Evolutionary conservation across 164 flowering plant genomes (phyloP).

Genomic region (Santalum album): DNA sequence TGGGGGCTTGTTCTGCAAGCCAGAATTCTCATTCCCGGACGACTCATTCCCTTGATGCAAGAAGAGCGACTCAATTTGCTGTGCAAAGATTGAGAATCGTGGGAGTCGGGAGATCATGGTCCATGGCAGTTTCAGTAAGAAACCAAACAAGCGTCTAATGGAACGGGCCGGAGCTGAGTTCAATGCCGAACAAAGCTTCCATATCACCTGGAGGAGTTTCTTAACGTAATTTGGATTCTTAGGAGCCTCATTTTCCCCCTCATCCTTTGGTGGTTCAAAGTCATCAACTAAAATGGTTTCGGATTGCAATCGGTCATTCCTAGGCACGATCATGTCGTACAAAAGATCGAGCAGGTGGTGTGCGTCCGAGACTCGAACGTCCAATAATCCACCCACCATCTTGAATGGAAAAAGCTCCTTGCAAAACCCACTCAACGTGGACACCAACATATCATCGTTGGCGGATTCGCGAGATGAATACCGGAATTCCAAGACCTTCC

Average conservation of each 20-base stretch:
- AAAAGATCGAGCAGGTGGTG: constrained; percentile 31
- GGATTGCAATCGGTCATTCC: background rate
- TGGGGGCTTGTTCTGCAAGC: constrained; percentile 22
- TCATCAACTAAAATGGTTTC: background rate
- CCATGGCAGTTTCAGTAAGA: background rate
- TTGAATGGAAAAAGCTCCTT: constrained; percentile 31
- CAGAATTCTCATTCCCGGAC: constrained; percentile 1
- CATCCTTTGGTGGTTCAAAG: background rate
- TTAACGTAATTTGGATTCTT: background rate
- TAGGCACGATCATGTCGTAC: constrained; percentile 19
- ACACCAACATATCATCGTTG: constrained; percentile 11
- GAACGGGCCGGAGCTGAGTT: background rate
- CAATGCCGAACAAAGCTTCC: constrained; percentile 4
- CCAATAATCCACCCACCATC: background rate
- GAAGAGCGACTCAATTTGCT: background rate
- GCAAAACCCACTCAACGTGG: constrained; percentile 27
- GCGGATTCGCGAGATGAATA: constrained; percentile 9
- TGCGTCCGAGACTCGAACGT: background rate
- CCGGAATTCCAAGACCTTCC: constrained; percentile 9
- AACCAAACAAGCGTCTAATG: background rate
- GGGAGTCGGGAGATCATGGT: background rate
- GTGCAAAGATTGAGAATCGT: background rate
- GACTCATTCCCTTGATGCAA: background rate
- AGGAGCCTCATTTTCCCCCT: background rate
- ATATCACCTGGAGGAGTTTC: constrained; percentile 1